Percentiles rank a stretch among this genome's conserved stretches.
These are phyloP conservation scores for Heritiera littoralis DNA, from an alignment of 345 rosid species.

Conservation along the genomic window DNA sequence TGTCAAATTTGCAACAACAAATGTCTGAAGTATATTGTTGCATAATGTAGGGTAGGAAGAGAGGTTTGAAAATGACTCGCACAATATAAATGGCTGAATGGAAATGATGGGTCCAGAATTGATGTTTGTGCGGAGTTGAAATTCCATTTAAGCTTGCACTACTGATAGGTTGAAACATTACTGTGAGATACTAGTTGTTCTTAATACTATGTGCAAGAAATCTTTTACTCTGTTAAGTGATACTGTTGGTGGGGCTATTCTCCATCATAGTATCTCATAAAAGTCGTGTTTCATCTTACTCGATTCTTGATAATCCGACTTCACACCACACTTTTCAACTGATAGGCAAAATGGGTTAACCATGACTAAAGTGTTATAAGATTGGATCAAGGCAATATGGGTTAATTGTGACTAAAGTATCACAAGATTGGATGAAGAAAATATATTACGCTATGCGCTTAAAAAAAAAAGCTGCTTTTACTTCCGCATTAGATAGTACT, in stretches of 20 bases:
- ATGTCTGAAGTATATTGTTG: constrained; percentile 14
- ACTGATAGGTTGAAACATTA: constrained; percentile 17
- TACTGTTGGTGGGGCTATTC: constrained; percentile 33
- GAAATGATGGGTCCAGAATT: constrained; percentile 29
- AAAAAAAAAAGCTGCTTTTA: no score
- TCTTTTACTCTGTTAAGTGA: constrained; percentile 28
- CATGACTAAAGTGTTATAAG: no score
- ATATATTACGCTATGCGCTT: no score
- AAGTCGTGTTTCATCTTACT: not conserved
- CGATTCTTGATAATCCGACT: no score
- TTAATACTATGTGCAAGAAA: constrained; percentile 30
- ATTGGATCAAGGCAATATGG: no score
- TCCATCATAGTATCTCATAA: not conserved
- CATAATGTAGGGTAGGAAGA: not conserved
- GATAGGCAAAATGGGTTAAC: no score
- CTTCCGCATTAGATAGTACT: no score
- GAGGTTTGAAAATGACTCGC: constrained; percentile 23
- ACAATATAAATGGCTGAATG: constrained; percentile 27
- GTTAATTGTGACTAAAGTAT: no score
- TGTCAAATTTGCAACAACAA: constrained; percentile 5
- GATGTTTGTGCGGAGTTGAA: constrained; percentile 20
- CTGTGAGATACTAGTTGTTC: constrained; percentile 2
- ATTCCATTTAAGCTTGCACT: constrained; percentile 29
- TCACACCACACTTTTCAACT: no score
- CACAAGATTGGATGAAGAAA: no score